These are phyloP conservation scores for Blastobotrys illinoisensis DNA, from an alignment of 1,139 yeast species.

Conservation along the genomic window DNA sequence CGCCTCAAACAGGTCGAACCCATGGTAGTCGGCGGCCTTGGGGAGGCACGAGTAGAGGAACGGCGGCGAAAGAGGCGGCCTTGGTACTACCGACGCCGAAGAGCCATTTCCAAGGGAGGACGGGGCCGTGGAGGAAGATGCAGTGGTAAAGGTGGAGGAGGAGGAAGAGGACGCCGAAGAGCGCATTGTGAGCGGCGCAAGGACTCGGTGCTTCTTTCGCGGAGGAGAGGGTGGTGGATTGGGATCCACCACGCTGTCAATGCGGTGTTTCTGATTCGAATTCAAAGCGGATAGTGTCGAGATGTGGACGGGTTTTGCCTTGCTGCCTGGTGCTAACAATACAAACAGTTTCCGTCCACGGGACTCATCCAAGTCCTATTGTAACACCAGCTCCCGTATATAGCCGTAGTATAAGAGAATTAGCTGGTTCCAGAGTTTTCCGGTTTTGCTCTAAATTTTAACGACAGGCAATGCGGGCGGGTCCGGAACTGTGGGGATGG, in stretches of 20 bases:
- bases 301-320: neutral
- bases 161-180: conserved; percentile 3
- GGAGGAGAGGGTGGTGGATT: neutral
- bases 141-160: neutral
- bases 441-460: too few species aligned
- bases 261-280: neutral
- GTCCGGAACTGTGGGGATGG: too few species aligned
- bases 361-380: neutral
- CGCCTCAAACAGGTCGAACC: conserved; percentile 39
- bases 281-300: neutral
- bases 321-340: neutral
- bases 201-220: neutral
- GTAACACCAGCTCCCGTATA: too few species aligned
- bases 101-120: neutral
- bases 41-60: neutral
- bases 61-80: neutral
- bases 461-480: too few species aligned
- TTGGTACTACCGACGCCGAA: conserved; percentile 2
- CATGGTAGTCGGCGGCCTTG: conserved; percentile 11
- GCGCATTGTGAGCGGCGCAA: neutral
- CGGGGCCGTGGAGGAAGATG: neutral
- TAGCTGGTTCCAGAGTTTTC: too few species aligned
- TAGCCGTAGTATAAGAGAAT: too few species aligned
- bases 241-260: neutral
- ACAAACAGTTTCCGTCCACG: neutral